Base-by-base conservation (phyloP, 73 alveolate genomes). In the Paramecium pentaurelia region DNA sequence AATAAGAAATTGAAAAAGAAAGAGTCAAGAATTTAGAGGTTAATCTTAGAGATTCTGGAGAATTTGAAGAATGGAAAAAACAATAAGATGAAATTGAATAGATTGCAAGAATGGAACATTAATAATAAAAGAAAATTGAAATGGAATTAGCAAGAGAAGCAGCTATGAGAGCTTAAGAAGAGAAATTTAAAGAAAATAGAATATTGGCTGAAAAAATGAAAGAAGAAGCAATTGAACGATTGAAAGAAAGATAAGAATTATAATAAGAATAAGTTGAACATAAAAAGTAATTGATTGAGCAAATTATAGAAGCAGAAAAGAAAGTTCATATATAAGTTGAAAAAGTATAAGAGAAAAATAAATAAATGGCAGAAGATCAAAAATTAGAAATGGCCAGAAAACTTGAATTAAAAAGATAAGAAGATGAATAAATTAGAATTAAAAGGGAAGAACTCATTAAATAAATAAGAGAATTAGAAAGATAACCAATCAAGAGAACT, bases 111-210 rank as follows among this genome's bases (percentile, higher is more conserved):
- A 59, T 97, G 80, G 99, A 98, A 92, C 97, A 97, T 88, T 87
- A 97, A 83, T 97, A 98, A 93, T 97, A 95, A 94, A 97, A 98
- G 93, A 98, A 98, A 94, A 97, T 98, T 25, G 99, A 98, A 93
- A 94, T 98, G 98, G 99, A 98, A 94, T 92, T 98, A 89, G 98
- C 99, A 34, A 93, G 99, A 84, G 99, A 97, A 60, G 99, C 96
- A 75, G 99, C 99, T 6, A 97, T 98, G 28, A 98, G 98, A 92
- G 98, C 99, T 51, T 88, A 96, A 80, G 95, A 97, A 58, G 98
- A 97, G 54, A 98, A 98, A 88, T 92, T 95, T 10, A 96, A 94
- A 86, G 98, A 97, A 93, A 98, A 97, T 95, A 94, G 97, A 94
- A 90, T 95, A 44, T 87, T 92, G 18, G 99, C 98, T 0, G 96